Percentiles rank a stretch among this genome's conserved stretches.
phyloP scores from a whole-genome alignment of 495 filamentous ascomycete species.

The Darksidea phi region DNA sequence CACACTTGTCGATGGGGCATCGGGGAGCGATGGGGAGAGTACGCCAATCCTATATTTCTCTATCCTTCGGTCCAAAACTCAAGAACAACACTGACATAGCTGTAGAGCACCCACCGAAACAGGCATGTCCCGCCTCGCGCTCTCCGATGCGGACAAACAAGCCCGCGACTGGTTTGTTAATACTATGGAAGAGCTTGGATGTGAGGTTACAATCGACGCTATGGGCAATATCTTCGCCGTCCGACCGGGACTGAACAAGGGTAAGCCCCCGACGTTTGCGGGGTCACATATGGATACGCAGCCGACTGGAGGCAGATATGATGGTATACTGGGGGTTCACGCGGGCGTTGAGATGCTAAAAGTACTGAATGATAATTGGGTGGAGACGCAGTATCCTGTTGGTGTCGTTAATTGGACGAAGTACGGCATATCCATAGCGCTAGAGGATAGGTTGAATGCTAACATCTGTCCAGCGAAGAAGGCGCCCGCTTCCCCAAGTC shows the following conservation, averaged over 20 bases:
- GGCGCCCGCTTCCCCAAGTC: slow-evolving; percentile 77
- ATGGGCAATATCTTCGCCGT: slow-evolving; percentile 77
- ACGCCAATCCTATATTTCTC: slow-evolving; percentile 37
- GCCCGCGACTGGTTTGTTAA: slow-evolving; percentile 75
- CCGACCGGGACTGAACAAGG: slow-evolving; percentile 56
- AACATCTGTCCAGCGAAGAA: slow-evolving; percentile 55
- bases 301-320: slow-evolving; percentile 71
- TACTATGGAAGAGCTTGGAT: slow-evolving; percentile 62
- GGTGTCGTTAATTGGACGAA: slow-evolving; percentile 84
- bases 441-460: neutral
- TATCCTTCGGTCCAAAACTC: neutral
- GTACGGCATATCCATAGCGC: slow-evolving; percentile 32
- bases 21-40: slow-evolving; percentile 65
- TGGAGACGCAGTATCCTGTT: slow-evolving; percentile 69
- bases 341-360: slow-evolving; percentile 71
- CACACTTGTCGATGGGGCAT: slow-evolving; percentile 66
- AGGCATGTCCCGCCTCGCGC: slow-evolving; percentile 65
- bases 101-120: slow-evolving; percentile 57
- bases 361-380: slow-evolving; percentile 63
- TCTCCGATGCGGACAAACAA: slow-evolving; percentile 68
- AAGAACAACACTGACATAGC: neutral
- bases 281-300: slow-evolving; percentile 79
- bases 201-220: slow-evolving; percentile 58
- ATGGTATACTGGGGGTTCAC: slow-evolving; percentile 73
- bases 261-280: slow-evolving; percentile 63